phyloP scores from a whole-genome alignment of 2,329 filamentous ascomycete genomes.

The Cercospora janseana region DNA sequence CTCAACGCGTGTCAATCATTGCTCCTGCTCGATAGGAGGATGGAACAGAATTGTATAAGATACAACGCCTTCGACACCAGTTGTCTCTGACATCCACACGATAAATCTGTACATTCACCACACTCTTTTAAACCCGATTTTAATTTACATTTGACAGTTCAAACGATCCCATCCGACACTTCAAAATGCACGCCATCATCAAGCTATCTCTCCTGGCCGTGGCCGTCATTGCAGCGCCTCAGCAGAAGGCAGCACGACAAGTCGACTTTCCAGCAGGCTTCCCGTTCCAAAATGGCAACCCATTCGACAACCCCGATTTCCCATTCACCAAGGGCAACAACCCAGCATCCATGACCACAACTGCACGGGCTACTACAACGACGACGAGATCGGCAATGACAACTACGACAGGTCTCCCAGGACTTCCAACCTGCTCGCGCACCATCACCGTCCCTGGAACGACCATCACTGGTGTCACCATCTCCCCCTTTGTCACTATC shows the following conservation, averaged over 20 bases:
- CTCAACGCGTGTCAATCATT: neutral
- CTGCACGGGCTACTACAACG: neutral
- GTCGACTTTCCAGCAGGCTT: conserved; percentile 6
- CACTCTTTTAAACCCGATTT: neutral
- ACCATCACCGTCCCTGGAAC: too few relatives aligned
- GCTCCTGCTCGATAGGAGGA: neutral
- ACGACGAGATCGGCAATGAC: neutral
- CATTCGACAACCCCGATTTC: neutral
- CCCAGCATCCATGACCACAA: neutral
- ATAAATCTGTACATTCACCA: neutral
- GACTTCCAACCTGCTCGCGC: too few relatives aligned
- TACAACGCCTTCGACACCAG: neutral
- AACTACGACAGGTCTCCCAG: too few relatives aligned
- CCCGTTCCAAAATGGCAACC: neutral
- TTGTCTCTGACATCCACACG: neutral
- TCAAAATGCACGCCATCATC: conserved; percentile 8
- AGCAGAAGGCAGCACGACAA: too few relatives aligned
- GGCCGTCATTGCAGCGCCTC: conserved; percentile 10
- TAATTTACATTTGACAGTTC: conserved; percentile 1
- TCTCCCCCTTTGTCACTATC: too few relatives aligned
- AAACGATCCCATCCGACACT: neutral
- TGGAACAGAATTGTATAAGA: conserved; percentile 11
- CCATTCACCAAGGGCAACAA: conserved; percentile 1
- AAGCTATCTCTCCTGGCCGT: conserved; percentile 8
- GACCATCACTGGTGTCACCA: too few relatives aligned